Evolutionary conservation across 371 early-diverging fungal species (phyloP), one percentile per base, ranked within the genome.

Genomic region (Mortierella sp.): DNA sequence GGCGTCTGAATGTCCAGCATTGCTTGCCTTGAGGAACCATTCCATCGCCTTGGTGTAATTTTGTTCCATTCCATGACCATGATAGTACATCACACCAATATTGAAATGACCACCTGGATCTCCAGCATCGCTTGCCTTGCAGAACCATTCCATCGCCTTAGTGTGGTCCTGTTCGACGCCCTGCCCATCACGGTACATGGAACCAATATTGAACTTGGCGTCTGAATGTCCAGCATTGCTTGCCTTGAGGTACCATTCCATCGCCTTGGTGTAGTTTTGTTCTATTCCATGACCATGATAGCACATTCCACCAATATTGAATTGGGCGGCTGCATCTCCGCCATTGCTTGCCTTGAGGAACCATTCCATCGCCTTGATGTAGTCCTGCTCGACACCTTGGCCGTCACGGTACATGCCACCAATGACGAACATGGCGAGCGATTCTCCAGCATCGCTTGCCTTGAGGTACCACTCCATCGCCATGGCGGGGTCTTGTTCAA

Each of bases 81-180:
- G 87, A 69, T 92, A 91, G 74, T 92, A 93, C 69, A 91, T 88
- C 72, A 91, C 86, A 7, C 90, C 94, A 49, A 94, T 74, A 77
- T 93, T 92, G 82, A 90, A 91, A 74, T 89, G 88, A 28, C 92
- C 89, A 1, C 86, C 90, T 0, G 86, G 70, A 51, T 85, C 81
- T 22, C 83, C 83, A 45, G 74, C 79, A 37, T 79, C 70, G 1
- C 90, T 89, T 3, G 90, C 85, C 22, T 83, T 83, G 34, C 67
- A 49, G 70, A 89, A 92, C 89, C 89, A 91, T 64, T 86, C 74
- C 61, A 92, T 82, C 4, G 91, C 91, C 66, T 84, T 37, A 10
- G 43, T 6, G 13, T 68, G 56, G 31, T 62, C 61, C 54, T 68
- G 68, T 17, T 35, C 17, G 15, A 61, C 68, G 31, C 68, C 69